Evolutionary conservation across 1,139 yeast species (phyloP).

Genomic region (Yamadazyma buinensis): DNA sequence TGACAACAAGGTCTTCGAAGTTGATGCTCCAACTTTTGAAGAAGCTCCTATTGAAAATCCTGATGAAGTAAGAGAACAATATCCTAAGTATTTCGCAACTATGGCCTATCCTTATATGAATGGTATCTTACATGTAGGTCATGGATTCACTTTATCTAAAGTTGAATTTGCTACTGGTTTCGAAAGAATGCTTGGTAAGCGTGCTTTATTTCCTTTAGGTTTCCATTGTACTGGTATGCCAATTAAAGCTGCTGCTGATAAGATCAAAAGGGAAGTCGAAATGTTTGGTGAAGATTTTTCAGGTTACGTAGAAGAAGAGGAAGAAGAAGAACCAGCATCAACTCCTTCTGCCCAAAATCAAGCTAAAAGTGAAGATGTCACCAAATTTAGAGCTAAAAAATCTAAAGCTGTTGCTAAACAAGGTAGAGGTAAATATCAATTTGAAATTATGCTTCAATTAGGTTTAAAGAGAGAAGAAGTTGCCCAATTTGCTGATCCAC

Average conservation of each 20-base stretch:
- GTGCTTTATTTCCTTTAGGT: conserved; percentile 92
- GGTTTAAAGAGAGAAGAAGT: conserved; percentile 85
- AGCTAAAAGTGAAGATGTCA: conserved; percentile 60
- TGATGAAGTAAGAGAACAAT: conserved; percentile 70
- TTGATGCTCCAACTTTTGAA: conserved; percentile 77
- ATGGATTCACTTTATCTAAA: conserved; percentile 91
- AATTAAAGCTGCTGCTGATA: conserved; percentile 94
- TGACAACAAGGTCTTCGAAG: conserved; percentile 78
- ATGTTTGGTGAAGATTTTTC: conserved; percentile 81
- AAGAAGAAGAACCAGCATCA: conserved; percentile 38
- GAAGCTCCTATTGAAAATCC: conserved; percentile 58
- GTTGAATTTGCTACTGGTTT: conserved; percentile 92
- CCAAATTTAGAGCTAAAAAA: conserved; percentile 89
- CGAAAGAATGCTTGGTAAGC: conserved; percentile 91
- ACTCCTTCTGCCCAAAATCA: conserved; percentile 10
- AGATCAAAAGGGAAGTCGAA: conserved; percentile 88
- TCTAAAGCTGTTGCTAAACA: conserved; percentile 90
- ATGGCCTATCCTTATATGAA: conserved; percentile 99
- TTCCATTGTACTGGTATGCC: conserved; percentile 99
- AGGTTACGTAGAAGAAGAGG: conserved; percentile 60
- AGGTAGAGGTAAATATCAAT: conserved; percentile 92
- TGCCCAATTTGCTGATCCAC: conserved; percentile 81
- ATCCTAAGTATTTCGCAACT: conserved; percentile 86
- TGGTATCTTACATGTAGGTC: conserved; percentile 98
- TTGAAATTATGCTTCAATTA: conserved; percentile 91